Conservation (phyloP, 1,284 basidiomycete species). For the Rhodofomes roseus region DNA sequence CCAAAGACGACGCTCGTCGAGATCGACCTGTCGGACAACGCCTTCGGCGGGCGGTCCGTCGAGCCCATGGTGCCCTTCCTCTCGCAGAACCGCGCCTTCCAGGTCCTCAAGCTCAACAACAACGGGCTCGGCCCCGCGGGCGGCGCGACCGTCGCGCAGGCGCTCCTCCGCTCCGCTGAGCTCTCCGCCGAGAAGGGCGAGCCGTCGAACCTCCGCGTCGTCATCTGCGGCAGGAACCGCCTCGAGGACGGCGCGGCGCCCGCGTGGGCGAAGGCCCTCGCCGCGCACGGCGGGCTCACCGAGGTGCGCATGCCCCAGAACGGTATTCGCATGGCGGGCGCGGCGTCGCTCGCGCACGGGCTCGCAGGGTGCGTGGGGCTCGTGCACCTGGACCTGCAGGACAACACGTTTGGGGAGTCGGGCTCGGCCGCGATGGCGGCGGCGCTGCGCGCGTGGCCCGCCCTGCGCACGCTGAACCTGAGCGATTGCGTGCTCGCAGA, state of each 20-base stretch:
- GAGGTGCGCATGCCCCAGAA: constrained; percentile 97
- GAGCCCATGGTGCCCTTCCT: constrained; percentile 94
- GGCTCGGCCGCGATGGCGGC: constrained; percentile 76
- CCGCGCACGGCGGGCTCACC: constrained; percentile 74
- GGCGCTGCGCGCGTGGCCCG: constrained; percentile 67
- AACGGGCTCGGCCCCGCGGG: constrained; percentile 96
- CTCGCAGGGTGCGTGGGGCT: constrained; percentile 69
- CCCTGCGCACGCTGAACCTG: constrained; percentile 78
- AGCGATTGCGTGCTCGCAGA: constrained; percentile 87
- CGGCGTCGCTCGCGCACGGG: constrained; percentile 78
- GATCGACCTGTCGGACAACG: constrained; percentile 94
- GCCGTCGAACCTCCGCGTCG: constrained; percentile 68
- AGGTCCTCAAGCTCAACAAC: constrained; percentile 91
- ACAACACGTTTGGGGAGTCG: constrained; percentile 87
- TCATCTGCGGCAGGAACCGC: constrained; percentile 94
- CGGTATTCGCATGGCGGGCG: constrained; percentile 93
- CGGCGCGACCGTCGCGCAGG: constrained; percentile 83
- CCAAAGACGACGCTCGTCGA: constrained; percentile 80
- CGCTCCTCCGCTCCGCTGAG: constrained; percentile 76
- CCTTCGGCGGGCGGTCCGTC: constrained; percentile 94
- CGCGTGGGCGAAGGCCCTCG: constrained; percentile 87
- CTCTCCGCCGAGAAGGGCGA: constrained; percentile 66
- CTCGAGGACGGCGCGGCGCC: constrained; percentile 88
- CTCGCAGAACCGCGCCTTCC: constrained; percentile 73
- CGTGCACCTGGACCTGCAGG: constrained; percentile 87